Percentiles rank a stretch among this genome's conserved stretches.
phyloP scores from a whole-genome alignment of 2,329 filamentous ascomycete genomes.

The Pseudogymnoascus sp. region DNA sequence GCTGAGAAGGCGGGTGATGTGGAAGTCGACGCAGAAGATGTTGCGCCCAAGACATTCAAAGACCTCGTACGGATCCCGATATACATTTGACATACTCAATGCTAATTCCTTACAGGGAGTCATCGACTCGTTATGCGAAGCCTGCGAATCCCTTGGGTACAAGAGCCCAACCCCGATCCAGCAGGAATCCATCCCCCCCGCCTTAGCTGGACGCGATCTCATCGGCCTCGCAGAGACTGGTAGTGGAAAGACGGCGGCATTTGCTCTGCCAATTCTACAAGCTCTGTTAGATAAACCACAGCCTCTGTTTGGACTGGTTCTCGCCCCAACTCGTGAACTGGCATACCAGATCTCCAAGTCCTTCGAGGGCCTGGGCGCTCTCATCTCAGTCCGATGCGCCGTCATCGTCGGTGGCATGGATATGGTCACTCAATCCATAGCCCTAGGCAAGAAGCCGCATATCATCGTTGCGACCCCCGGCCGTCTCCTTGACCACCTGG shows the following conservation, averaged over 20 bases:
- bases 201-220: constrained; percentile 73
- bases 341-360: constrained; percentile 84
- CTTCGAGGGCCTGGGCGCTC: constrained; percentile 78
- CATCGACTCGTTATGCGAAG: constrained; percentile 80
- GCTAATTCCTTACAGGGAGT: constrained; percentile 51
- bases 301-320: constrained; percentile 76
- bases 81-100: background rate
- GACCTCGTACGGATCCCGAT: constrained; percentile 33
- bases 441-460: constrained; percentile 91
- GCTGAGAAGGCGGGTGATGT: constrained; percentile 15
- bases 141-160: constrained; percentile 75
- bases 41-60: constrained; percentile 38
- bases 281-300: constrained; percentile 82
- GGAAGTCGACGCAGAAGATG: constrained; percentile 19
- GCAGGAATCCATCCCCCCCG: constrained; percentile 71
- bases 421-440: constrained; percentile 86
- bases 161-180: constrained; percentile 86
- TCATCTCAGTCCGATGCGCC: constrained; percentile 80
- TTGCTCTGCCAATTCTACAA: constrained; percentile 69
- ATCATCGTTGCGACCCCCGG: constrained; percentile 89
- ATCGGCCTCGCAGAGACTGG: constrained; percentile 95
- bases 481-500: constrained; percentile 80
- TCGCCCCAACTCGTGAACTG: constrained; percentile 89
- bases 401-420: constrained; percentile 91
- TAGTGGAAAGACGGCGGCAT: constrained; percentile 91